Conservation (phyloP, 805 yeast genomes). For the Ogataea populi-albae region DNA sequence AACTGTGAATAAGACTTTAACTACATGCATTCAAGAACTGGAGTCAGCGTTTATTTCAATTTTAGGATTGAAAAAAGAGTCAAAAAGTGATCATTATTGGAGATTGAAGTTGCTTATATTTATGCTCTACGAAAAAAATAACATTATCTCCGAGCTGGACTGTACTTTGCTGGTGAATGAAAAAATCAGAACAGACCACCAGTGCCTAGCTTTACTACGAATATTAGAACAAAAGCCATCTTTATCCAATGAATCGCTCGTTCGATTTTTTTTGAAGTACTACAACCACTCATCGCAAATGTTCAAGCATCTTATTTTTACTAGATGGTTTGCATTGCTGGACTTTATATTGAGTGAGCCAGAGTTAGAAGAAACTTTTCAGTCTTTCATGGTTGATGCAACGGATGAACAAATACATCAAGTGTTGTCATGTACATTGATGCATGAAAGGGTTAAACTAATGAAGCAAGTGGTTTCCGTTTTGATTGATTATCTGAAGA, state of each 20-base stretch:
- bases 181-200: not conserved
- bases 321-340: constrained; percentile 57
- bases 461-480: constrained; percentile 24
- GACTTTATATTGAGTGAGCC: constrained; percentile 32
- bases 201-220: constrained; percentile 38
- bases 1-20: constrained; percentile 24
- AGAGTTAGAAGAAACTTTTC: constrained; percentile 31
- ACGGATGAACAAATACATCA: constrained; percentile 18
- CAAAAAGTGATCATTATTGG: constrained; percentile 36
- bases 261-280: constrained; percentile 26
- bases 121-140: constrained; percentile 43
- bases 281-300: constrained; percentile 13
- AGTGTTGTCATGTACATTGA: constrained; percentile 35
- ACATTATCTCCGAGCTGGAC: constrained; percentile 7
- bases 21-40: constrained; percentile 15
- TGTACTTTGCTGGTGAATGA: constrained; percentile 3
- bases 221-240: constrained; percentile 36
- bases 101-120: constrained; percentile 45
- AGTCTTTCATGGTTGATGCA: constrained; percentile 26
- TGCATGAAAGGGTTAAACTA: constrained; percentile 48
- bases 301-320: constrained; percentile 31
- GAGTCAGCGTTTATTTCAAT: constrained; percentile 22
- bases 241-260: constrained; percentile 12
- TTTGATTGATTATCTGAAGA: constrained; percentile 3
- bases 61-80: constrained; percentile 14